Evolutionary conservation across 169 alveolate genomes (phyloP).

Genomic region (Babesia sp.): DNA sequence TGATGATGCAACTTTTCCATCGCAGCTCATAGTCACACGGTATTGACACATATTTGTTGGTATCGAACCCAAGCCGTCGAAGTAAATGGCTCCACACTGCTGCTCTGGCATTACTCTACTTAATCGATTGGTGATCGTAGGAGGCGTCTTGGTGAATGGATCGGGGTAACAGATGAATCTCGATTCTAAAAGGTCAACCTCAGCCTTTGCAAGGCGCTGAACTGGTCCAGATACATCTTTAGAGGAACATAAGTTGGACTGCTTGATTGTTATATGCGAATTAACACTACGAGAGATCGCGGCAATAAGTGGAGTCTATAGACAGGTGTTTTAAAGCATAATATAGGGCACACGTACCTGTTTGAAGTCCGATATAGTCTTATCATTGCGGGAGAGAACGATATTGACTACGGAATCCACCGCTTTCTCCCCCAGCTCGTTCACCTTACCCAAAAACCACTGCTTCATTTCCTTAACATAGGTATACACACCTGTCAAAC

Average conservation of each 20-base stretch:
- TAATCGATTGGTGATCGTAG: background rate
- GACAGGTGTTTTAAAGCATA: background rate
- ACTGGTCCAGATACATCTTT: background rate
- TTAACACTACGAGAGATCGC: slow-evolving; percentile 63
- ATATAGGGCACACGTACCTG: slow-evolving; percentile 28
- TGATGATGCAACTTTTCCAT: slow-evolving; percentile 20
- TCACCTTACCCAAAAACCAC: slow-evolving; percentile 59
- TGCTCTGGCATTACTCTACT: background rate
- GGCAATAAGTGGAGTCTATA: slow-evolving; percentile 58
- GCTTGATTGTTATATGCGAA: slow-evolving; percentile 47
- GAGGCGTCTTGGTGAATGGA: background rate
- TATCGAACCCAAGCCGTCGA: slow-evolving; percentile 55
- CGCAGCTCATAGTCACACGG: slow-evolving; percentile 31
- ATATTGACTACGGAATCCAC: slow-evolving; percentile 69
- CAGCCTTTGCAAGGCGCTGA: slow-evolving; percentile 1
- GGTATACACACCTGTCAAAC: background rate
- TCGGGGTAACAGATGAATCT: slow-evolving; percentile 14
- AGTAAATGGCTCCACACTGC: slow-evolving; percentile 31
- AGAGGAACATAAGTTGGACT: slow-evolving; percentile 27
- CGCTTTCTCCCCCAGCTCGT: slow-evolving; percentile 69
- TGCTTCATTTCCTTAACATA: slow-evolving; percentile 43
- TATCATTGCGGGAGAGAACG: slow-evolving; percentile 59
- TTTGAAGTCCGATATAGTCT: slow-evolving; percentile 40
- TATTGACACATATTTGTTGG: slow-evolving; percentile 35
- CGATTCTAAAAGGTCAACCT: slow-evolving; percentile 27